Evolutionary conservation across 2,329 filamentous ascomycete species (phyloP).

Genomic region (Cytospora paraplurivora): DNA sequence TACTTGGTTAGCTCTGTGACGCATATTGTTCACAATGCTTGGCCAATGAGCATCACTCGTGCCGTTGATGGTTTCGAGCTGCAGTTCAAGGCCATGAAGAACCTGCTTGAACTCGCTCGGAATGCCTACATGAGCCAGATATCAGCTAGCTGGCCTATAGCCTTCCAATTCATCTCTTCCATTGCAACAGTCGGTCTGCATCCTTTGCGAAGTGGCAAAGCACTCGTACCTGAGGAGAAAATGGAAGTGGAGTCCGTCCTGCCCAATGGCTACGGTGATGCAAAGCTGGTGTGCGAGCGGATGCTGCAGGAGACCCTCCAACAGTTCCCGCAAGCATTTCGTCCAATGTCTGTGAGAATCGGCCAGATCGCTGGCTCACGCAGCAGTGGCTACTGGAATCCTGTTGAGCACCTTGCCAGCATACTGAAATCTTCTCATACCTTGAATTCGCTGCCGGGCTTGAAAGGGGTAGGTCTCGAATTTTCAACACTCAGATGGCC

Average conservation of each 20-base stretch:
- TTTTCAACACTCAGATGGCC: not conserved
- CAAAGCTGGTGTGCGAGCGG: conserved; percentile 53
- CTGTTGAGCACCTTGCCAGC: conserved; percentile 52
- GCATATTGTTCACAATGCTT: conserved; percentile 55
- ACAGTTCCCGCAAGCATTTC: conserved; percentile 44
- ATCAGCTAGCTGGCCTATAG: not conserved
- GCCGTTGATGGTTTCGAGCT: conserved; percentile 43
- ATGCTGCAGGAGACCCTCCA: conserved; percentile 53
- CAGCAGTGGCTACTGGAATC: conserved; percentile 56
- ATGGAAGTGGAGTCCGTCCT: conserved; percentile 44
- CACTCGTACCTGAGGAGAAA: conserved; percentile 46
- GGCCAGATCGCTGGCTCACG: conserved; percentile 57
- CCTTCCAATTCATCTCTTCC: conserved; percentile 48
- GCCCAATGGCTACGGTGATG: conserved; percentile 53
- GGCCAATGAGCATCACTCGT: conserved; percentile 50
- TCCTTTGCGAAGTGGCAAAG: conserved; percentile 26
- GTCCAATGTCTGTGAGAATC: conserved; percentile 45
- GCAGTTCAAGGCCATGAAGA: conserved; percentile 49
- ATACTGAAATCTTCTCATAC: conserved; percentile 53
- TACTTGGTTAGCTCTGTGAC: conserved; percentile 44
- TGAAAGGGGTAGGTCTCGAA: conserved; percentile 36
- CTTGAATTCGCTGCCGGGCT: conserved; percentile 43
- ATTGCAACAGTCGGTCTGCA: conserved; percentile 41
- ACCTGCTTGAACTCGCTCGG: conserved; percentile 49
- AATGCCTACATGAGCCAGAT: not conserved